Evolutionary conservation across 768 basidiomycete species (phyloP), one percentile per base, ranked within the genome.

Genomic region (Amanita jacksonii): DNA sequence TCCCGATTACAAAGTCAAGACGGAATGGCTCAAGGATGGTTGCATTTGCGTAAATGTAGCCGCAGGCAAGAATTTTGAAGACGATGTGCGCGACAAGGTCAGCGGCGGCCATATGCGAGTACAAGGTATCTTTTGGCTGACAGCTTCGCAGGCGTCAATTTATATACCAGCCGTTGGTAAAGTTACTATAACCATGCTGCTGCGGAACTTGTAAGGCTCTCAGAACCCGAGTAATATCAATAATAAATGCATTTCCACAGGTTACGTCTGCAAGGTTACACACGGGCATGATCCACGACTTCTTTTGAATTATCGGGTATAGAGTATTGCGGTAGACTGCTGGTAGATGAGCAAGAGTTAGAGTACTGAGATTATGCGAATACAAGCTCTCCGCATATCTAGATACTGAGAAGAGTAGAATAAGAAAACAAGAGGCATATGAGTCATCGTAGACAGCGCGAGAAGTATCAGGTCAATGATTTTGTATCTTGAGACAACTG

Each of bases 151-250:
- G 92, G 93, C 92, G 8, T 90, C 91, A 10, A 69, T 99, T 47
- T 97, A 97, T 61, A 73, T 98, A 50, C 92, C 94, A 7, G 83
- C 89, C 4, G 90, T 99, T n/a, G 96, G 96, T 15, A 96, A 94
- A 65, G 86, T 96, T 46, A 99, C 96, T 1, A 96, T 97, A 52
- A 68, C 93, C 57, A 94, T 99, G 89, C 73, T 99, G n/a, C 74
- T 96, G 55, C 77, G 94, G 37, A 99, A 99, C 60, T 57, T 99
- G 85, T 92, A 59, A 57, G 89, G 50, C 20, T 39, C 20, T 35
- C 22, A 34, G 31, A 23, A 8, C 27, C 15, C 20, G 27, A 20
- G 10, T 27, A 34, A 34, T 36, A 22, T 19, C 8, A 40, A 38
- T 46, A 34, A 45, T 28, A 36, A 37, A 45, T 20, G n/a, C 22